Base-by-base conservation (phyloP, 768 basidiomycete species). In the Dendrothele bispora region DNA sequence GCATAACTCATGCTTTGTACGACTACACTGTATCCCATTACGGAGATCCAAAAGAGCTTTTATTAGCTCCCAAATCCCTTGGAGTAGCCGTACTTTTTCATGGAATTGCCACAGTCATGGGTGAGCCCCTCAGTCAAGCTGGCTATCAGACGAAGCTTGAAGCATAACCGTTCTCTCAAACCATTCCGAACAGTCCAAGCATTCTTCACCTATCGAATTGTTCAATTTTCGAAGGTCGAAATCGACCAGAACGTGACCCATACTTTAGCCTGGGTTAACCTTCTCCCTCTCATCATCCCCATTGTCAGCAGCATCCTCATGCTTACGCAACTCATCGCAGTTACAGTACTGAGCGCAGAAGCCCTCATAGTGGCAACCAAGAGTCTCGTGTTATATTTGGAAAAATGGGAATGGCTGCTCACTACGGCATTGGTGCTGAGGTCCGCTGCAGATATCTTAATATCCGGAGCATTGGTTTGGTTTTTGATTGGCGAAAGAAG, bases 361-460 rank as follows among this genome's bases (percentile, higher is more conserved):
- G 43, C 43, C 15, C 14, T 44, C 2, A 44, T 30, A 21, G 30
- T 44, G 22, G 43, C 43, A 7, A 22, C 28, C 6, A 44, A 30
- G 5, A 44, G 43, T 21, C 30, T 44, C 10, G 26, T 22, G 17
- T 34, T 44, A 5, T 44, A 32, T 35, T 34, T 44, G 14, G 28
- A 44, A 25, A 44, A 44, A 25, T 44, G 43, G 43, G 43, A 44
- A 44, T 44, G 43, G 43, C 12, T 44, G 43, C 43, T 44, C 10
- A 8, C 36, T 14, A 44, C 43, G n/a, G 26, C 43, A 24, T 25
- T 44, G 18, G 32, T 29, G 43, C 43, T 44, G n/a, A 29, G 43
- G 32, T 29, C 36, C 11, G 43, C 43, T 32, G 43, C 43, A 21
- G 43, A 44, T 22, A 29, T 44, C 20, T 34, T 34, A 21, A 44